These are phyloP conservation scores for Starmera caribaea DNA, from an alignment of 805 yeast species.

Conservation along the genomic window DNA sequence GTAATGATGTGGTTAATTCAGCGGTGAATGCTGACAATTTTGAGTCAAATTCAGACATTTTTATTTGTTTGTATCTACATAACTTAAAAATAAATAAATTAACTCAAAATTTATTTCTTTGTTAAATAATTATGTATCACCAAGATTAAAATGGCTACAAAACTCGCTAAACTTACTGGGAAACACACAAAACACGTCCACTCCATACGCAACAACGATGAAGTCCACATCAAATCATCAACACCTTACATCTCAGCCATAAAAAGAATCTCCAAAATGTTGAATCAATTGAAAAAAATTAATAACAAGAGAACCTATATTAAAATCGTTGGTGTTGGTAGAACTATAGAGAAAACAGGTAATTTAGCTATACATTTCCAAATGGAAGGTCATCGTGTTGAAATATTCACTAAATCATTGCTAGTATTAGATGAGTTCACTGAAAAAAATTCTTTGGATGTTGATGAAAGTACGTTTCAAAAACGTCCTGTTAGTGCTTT, in stretches of 20 bases:
- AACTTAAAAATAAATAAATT: too few species aligned
- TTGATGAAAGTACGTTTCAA: slow-evolving; percentile 8
- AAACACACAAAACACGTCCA: too few species aligned
- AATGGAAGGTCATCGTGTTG: slow-evolving; percentile 41
- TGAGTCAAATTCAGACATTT: too few species aligned
- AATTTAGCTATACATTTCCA: slow-evolving; percentile 53
- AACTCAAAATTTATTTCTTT: too few species aligned
- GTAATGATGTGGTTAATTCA: too few species aligned
- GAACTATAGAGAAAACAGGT: slow-evolving; percentile 53
- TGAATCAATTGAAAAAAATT: slow-evolving; percentile 36
- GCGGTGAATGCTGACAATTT: too few species aligned
- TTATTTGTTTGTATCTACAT: too few species aligned
- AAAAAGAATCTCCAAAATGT: slow-evolving; percentile 48
- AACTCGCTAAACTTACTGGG: too few species aligned
- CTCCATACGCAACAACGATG: slow-evolving; percentile 28
- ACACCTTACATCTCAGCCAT: slow-evolving; percentile 72
- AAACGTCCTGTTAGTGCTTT: slow-evolving; percentile 32
- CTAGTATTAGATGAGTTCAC: slow-evolving; percentile 65
- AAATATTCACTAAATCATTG: slow-evolving; percentile 52
- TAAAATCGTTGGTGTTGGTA: slow-evolving; percentile 68
- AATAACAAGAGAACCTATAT: slow-evolving; percentile 35
- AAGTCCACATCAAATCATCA: slow-evolving; percentile 39
- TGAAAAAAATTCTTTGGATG: slow-evolving; percentile 21
- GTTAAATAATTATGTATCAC: too few species aligned
- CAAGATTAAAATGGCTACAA: too few species aligned